Conservation (phyloP, 2,329 filamentous ascomycete genomes). For the Domatiomyces catenatus region DNA sequence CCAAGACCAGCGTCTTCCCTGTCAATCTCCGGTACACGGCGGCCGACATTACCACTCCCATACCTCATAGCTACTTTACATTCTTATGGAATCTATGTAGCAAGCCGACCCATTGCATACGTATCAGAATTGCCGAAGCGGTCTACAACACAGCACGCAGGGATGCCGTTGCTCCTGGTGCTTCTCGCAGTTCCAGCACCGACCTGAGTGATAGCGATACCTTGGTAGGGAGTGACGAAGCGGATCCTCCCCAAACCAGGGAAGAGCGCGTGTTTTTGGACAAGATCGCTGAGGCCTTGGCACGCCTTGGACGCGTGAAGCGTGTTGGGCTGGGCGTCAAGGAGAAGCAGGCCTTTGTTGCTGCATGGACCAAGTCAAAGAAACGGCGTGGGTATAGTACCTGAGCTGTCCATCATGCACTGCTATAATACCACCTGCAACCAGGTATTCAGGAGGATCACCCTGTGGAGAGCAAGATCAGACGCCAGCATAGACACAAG, state of each 20-base stretch:
- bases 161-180: constrained; percentile 10
- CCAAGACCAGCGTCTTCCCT: constrained; percentile 67
- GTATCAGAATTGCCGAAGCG: constrained; percentile 73
- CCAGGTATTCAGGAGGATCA: not conserved
- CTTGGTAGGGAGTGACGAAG: constrained; percentile 18
- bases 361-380: constrained; percentile 42
- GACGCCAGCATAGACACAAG: not conserved
- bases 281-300: constrained; percentile 66
- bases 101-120: constrained; percentile 72
- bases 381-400: not conserved
- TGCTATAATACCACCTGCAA: not conserved
- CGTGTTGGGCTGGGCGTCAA: constrained; percentile 67
- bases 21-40: constrained; percentile 81
- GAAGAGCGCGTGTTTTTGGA: constrained; percentile 62
- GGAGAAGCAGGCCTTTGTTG: constrained; percentile 72
- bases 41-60: constrained; percentile 74
- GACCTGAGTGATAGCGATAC: constrained; percentile 20
- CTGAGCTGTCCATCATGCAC: not conserved
- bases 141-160: constrained; percentile 27
- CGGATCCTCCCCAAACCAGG: constrained; percentile 21
- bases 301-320: constrained; percentile 75
- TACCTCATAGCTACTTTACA: constrained; percentile 54
- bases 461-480: not conserved
- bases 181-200: constrained; percentile 30
- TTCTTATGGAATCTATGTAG: constrained; percentile 82